Evolutionary conservation across 768 basidiomycete species (phyloP).

Genomic region (Pleurotus sapidus): DNA sequence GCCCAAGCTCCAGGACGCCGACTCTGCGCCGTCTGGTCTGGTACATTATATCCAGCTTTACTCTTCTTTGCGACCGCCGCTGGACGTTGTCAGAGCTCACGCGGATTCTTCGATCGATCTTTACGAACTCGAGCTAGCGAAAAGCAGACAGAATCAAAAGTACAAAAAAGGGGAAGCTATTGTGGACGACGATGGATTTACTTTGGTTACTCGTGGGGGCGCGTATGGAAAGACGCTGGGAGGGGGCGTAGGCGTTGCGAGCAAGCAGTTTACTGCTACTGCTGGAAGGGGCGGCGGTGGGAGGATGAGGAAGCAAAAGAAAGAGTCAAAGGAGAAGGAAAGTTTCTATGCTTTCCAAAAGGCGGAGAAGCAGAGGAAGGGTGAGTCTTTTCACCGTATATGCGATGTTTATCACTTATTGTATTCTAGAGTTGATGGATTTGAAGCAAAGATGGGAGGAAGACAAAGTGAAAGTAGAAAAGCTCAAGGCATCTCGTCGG

Average conservation of each 20-base stretch:
- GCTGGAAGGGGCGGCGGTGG: slow-evolving; percentile 39
- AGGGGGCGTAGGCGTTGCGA: slow-evolving; percentile 64
- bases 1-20: slow-evolving; percentile 46
- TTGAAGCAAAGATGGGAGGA: slow-evolving; percentile 82
- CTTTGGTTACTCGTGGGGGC: slow-evolving; percentile 89
- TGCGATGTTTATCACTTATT: background rate
- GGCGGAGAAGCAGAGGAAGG: slow-evolving; percentile 83
- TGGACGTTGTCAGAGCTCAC: slow-evolving; percentile 71
- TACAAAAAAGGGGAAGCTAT: slow-evolving; percentile 84
- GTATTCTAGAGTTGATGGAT: slow-evolving; percentile 58
- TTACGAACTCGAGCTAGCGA: slow-evolving; percentile 72
- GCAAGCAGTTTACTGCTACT: slow-evolving; percentile 65
- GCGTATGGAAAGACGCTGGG: slow-evolving; percentile 87
- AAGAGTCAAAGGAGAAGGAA: slow-evolving; percentile 65
- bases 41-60: slow-evolving; percentile 69
- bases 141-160: slow-evolving; percentile 55
- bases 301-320: slow-evolving; percentile 45
- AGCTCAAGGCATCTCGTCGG: slow-evolving; percentile 71
- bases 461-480: slow-evolving; percentile 83
- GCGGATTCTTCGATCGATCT: slow-evolving; percentile 76
- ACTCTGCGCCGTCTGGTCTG: slow-evolving; percentile 57
- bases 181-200: slow-evolving; percentile 94
- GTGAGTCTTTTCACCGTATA: slow-evolving; percentile 35
- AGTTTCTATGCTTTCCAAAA: slow-evolving; percentile 90
- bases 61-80: slow-evolving; percentile 66